Evolutionary conservation across 148 eudicot genomes (phyloP), one percentile per base, ranked within the genome.

Genomic region (Oxyria digyna): DNA sequence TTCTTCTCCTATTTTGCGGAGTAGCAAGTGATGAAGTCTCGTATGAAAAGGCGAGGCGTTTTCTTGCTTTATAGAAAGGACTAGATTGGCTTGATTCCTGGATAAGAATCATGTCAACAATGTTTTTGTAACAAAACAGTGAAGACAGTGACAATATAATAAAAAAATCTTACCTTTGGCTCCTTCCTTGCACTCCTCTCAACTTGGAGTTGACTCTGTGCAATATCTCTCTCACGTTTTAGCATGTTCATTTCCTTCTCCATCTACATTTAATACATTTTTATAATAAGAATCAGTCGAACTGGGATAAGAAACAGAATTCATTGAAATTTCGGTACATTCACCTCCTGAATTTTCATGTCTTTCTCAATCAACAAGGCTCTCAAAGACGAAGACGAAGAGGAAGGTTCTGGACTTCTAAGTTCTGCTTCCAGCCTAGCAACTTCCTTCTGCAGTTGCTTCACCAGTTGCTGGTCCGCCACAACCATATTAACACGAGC

Each of bases 401-500:
- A 76, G 40, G 83, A 69, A 67, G 97, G 98, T 73, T 86, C 96
- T 33, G 98, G 97, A 78, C 96, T 90, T 76, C 79, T 82, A 67
- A 81, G 82, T 79, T 88, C 97, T 26, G 97, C 96, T 82, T 94
- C 92, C 73, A 94, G 91, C 73, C 98, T 85, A 52, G 97, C 86
- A 75, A 95, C 97, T 79, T 95, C 93, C 76, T 84, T 82, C 24
- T 95, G 96, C 73, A 95, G 74, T 52, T 87, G 87, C 80, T 87
- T 91, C 69, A 95, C 91, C 59, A 87, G 42, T 78, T 88, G 89
- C 80, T 95, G 91, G 37, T 85, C 87, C 20, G 88, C 80, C 74
- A 91, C 91, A 73, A 94, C 99, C 97, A 87, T 80, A 77, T 95
- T 95, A 49, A 95, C 97, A 81, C 83, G 84, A 72, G 99, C 97